A percentile compares a stretch with the other conserved stretches of the same genome.
Evolutionary conservation across 768 basidiomycete genomes (phyloP).

Genomic region (Boletus reticulatus): DNA sequence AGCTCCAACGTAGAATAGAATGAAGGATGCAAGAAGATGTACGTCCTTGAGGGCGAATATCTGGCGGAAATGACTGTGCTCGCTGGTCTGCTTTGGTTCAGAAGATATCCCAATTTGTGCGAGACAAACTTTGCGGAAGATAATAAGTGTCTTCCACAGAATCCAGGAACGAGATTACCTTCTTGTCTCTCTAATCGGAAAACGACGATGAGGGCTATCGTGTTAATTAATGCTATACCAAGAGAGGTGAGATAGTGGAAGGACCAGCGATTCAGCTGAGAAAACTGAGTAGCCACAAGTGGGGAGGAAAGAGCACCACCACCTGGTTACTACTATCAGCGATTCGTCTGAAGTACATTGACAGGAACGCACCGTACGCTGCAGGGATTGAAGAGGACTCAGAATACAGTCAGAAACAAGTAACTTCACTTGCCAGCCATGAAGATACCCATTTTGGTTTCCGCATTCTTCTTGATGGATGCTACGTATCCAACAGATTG

Average conservation of each 20-base stretch:
- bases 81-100: conserved; percentile 18
- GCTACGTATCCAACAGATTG: conserved; percentile 61
- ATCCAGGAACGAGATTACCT: no score
- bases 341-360: background rate
- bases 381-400: background rate
- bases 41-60: conserved; percentile 42
- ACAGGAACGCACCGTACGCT: conserved; percentile 12
- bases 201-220: conserved; percentile 36
- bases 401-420: background rate
- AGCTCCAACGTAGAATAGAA: conserved; percentile 47
- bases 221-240: conserved; percentile 60
- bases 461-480: conserved; percentile 45
- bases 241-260: conserved; percentile 52
- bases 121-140: no score
- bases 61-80: conserved; percentile 42
- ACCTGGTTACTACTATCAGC: conserved; percentile 22
- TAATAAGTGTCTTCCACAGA: no score
- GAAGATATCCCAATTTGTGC: conserved; percentile 19
- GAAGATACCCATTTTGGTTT: conserved; percentile 56
- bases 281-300: conserved; percentile 54
- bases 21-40: conserved; percentile 46
- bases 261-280: conserved; percentile 36
- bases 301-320: conserved; percentile 51
- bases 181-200: conserved; percentile 54
- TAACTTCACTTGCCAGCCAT: conserved; percentile 36